Base-by-base conservation (phyloP, 1,139 yeast genomes). In the Meyerozyma smithsonii region DNA sequence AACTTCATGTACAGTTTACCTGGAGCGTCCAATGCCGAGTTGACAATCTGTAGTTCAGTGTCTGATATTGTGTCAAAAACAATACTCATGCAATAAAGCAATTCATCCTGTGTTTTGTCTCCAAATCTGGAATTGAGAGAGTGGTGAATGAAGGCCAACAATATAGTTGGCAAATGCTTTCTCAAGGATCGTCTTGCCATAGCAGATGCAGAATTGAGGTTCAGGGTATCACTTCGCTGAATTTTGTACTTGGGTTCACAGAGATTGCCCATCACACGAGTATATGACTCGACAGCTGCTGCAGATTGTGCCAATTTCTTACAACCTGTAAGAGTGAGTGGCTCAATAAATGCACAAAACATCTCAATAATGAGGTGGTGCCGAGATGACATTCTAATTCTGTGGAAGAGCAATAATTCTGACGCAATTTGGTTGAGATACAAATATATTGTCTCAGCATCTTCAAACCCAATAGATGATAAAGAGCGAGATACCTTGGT, bases 11-110 rank as follows among this genome's bases (percentile, higher is more conserved):
- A 78, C 2, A 81, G 72, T 47, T 85, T 75, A 1, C 95, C 86
- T 35, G 85, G 75, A 19, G 67, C 59, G 51, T 90, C 97, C 52
- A 90, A 64, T n/a, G 81, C 69, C 3, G 81, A 70, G 51, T 77
- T 84, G n/a, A 84, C 74, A 34, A 79, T 60, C 40, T 72, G 75
- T 42, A 89, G 61, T 49, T 89, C 96, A 28, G 71, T 70, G 32
- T 68, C 71, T 0, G 96, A 83, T 30, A 89, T 59, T 0, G 85
- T 73, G 51, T 84, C 89, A 52, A 89, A 79, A 2, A 87, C 67
- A 37, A 75, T 64, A 51, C 74, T 85, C 12, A 87, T 61, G 1
- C 88, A 87, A 1, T 70, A 62, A 15, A 70, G 59, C 17, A 90
- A 48, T 24, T 69, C 71, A n/a, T 72, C 74, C 51, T 75, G 77